Evolutionary conservation across 805 yeast genomes (phyloP).

Genomic region (Dipodascus geniculatus): DNA sequence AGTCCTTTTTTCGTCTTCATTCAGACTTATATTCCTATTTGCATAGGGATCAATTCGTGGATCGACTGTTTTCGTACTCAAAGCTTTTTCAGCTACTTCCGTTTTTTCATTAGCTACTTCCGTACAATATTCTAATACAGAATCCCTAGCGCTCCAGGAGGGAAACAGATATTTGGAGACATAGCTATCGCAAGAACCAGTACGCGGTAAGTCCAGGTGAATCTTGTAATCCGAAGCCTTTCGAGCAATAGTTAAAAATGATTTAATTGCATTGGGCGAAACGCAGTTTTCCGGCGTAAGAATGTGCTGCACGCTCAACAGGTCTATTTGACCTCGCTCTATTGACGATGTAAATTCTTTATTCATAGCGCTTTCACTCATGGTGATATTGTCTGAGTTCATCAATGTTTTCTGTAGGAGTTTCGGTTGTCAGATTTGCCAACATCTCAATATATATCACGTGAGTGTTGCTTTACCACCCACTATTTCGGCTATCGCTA

Average conservation of each 20-base stretch:
- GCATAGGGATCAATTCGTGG: constrained; percentile 9
- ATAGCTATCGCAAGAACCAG: constrained; percentile 14
- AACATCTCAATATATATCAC: no score
- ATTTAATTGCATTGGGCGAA: constrained; percentile 16
- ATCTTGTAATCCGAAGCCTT: constrained; percentile 21
- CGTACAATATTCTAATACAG: constrained; percentile 10
- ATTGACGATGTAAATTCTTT: not conserved
- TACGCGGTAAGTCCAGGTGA: constrained; percentile 18
- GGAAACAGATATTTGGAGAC: constrained; percentile 13
- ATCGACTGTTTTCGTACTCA: constrained; percentile 5
- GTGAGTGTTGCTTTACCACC: no score
- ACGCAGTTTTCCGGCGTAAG: not conserved
- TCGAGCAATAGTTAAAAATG: constrained; percentile 22
- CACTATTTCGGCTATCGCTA: no score
- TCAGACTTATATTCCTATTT: not conserved
- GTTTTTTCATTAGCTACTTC: constrained; percentile 6
- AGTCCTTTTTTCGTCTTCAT: not conserved
- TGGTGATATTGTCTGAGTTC: not conserved
- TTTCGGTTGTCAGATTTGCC: not conserved
- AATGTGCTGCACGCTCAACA: not conserved
- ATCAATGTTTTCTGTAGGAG: not conserved
- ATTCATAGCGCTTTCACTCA: not conserved
- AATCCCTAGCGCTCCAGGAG: constrained; percentile 15
- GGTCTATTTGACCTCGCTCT: not conserved
- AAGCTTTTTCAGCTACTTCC: not conserved